phyloP scores from a whole-genome alignment of 176 grass and related monocot species.

The Sorghum bicolor region DNA sequence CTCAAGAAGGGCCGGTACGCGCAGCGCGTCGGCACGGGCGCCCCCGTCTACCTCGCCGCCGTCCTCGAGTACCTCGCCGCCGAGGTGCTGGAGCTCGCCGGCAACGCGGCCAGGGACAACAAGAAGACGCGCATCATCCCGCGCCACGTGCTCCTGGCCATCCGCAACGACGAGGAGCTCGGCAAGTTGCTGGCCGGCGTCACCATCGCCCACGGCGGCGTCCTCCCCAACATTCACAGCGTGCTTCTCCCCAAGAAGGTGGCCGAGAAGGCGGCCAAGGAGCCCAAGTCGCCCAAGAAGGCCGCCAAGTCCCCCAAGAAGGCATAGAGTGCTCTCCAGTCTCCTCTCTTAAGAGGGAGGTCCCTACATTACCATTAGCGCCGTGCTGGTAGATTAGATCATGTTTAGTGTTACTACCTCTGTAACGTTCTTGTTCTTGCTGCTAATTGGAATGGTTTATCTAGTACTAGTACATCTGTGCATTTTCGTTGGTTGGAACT shows the following conservation, averaged over 20 bases:
- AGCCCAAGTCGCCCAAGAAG: constrained; percentile 54
- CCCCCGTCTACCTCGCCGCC: constrained; percentile 41
- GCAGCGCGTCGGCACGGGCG: constrained; percentile 36
- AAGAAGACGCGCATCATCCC: constrained; percentile 67
- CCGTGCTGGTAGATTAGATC: background rate
- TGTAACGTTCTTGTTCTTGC: background rate
- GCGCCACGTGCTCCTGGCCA: constrained; percentile 50
- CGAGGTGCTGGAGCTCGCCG: constrained; percentile 61
- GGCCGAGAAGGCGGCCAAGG: constrained; percentile 41
- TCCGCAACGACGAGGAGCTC: constrained; percentile 67
- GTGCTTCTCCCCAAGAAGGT: constrained; percentile 60
- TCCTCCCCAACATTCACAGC: constrained; percentile 57
- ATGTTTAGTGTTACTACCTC: background rate
- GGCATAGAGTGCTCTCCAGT: background rate
- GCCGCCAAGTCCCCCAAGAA: constrained; percentile 45
- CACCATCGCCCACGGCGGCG: constrained; percentile 57
- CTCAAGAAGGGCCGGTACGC: constrained; percentile 46
- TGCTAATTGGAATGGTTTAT: background rate
- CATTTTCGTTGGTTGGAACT: background rate
- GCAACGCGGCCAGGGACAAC: constrained; percentile 64
- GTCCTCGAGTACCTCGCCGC: constrained; percentile 46
- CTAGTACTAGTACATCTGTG: background rate
- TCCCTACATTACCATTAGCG: background rate
- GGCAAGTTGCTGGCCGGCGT: constrained; percentile 55
- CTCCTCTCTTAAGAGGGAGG: background rate